These are phyloP conservation scores for Tribonema minus DNA, from an alignment of 108 stramenopile species.

Conservation along the genomic window DNA sequence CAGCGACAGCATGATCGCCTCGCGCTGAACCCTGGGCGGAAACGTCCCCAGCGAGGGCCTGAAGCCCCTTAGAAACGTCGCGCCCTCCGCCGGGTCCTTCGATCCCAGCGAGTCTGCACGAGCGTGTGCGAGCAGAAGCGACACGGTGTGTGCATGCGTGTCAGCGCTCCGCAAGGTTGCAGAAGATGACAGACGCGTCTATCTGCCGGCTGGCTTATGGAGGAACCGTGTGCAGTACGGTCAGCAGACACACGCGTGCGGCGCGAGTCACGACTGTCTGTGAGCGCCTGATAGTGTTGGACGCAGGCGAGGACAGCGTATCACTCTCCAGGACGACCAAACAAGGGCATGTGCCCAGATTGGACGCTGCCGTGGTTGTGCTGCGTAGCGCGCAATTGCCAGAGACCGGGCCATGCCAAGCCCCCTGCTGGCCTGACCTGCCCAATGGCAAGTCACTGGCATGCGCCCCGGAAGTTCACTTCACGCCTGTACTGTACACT, in stretches of 20 bases:
- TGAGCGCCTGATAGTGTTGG: too few relatives aligned
- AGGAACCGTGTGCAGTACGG: too few relatives aligned
- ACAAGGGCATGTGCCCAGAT: too few relatives aligned
- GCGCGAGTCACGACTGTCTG: too few relatives aligned
- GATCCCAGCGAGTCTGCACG: conserved; percentile 40
- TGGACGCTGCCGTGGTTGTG: conserved; percentile 24
- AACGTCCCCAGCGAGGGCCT: conserved; percentile 8
- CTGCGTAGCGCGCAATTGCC: conserved; percentile 35
- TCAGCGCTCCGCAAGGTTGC: background rate
- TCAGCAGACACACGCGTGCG: too few relatives aligned
- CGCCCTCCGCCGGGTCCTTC: conserved; percentile 30
- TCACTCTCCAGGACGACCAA: too few relatives aligned
- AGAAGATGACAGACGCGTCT: conserved; percentile 5
- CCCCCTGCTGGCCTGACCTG: too few relatives aligned
- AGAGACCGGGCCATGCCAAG: too few relatives aligned
- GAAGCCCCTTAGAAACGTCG: conserved; percentile 30
- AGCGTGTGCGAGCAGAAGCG: conserved; percentile 18
- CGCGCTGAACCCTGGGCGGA: conserved; percentile 33
- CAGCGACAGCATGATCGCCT: conserved; percentile 25
- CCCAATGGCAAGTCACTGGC: too few relatives aligned
- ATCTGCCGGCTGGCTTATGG: background rate
- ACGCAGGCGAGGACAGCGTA: too few relatives aligned
- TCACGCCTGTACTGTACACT: too few relatives aligned
- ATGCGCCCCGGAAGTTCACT: too few relatives aligned
- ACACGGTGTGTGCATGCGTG: conserved; percentile 18